Evolutionary conservation across 192 early-diverging fungal genomes (phyloP).

Genomic region (Coemansia umbellata): DNA sequence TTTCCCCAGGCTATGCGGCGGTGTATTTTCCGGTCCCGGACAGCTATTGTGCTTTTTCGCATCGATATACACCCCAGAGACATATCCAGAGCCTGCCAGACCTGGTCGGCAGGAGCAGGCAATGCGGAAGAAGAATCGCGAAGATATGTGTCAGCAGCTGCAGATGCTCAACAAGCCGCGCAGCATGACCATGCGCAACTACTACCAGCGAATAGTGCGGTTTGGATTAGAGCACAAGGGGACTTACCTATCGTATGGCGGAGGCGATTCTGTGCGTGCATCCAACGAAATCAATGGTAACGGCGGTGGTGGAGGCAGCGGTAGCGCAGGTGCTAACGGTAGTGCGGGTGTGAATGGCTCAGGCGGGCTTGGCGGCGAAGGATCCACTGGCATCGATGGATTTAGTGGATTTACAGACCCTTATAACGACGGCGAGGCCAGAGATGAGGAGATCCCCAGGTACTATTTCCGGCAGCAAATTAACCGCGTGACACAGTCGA

Average conservation of each 20-base stretch:
- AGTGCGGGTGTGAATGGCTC: no score
- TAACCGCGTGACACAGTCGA: neutral
- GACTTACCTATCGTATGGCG: constrained; percentile 18
- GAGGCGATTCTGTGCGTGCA: no score
- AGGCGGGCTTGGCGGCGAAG: neutral
- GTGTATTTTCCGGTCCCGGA: constrained; percentile 43
- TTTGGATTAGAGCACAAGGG: constrained; percentile 34
- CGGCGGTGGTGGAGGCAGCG: no score
- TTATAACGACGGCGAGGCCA: constrained; percentile 15
- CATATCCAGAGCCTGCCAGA: constrained; percentile 23
- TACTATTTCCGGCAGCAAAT: constrained; percentile 42
- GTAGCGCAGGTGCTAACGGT: no score
- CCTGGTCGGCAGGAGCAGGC: neutral
- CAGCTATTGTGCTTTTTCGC: constrained; percentile 48
- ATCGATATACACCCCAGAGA: constrained; percentile 36
- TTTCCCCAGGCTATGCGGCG: constrained; percentile 53
- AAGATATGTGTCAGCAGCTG: constrained; percentile 42
- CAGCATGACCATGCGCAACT: constrained; percentile 15
- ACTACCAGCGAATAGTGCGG: constrained; percentile 37
- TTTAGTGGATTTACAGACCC: no score
- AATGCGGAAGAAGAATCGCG: constrained; percentile 16
- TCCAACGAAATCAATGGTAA: no score
- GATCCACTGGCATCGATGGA: no score
- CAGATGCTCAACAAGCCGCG: constrained; percentile 36
- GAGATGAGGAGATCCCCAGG: constrained; percentile 41